Base-by-base conservation (phyloP, 495 filamentous ascomycete species). In the Daldinia vernicosa region DNA sequence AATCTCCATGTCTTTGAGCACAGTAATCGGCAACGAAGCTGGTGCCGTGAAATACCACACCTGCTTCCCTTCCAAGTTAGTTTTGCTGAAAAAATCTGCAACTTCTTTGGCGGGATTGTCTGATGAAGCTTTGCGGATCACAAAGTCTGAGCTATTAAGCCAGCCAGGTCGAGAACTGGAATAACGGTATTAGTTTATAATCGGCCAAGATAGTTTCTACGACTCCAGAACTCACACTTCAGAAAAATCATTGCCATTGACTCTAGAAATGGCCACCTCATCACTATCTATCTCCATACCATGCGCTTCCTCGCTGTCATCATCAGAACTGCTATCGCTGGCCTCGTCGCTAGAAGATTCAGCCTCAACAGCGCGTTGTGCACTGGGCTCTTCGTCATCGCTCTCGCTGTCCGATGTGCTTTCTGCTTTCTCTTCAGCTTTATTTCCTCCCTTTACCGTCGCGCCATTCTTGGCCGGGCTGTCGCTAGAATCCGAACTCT, bases 21-120 rank as follows among this genome's bases (percentile, higher is more conserved):
- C 80, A 22, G 82, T 82, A 56, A 85, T 83, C 3, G 82, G 82
- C 11, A 85, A 65, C 15, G 81, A 82, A 12, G 82, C 82, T 1
- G 83, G 83, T 11, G 79, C 79, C 0, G 82, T 85, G 57, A 85
- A 85, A 66, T 83, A 84, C 83, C 82, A 85, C 27, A 85, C 75
- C 61, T 85, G 82, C 74, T 84, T 84, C 72, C 82, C 83, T 32
- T 83, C 75, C 7, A 79, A 40, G 58, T 82, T 81, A 43, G 82
- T 75, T n/a, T 81, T 79, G 56, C 65, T 79, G 61, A 84, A 81
- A 39, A 80, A 76, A 6, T 77, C 70, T 12, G 77, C 52, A 9
- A 79, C 69, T 56, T 78, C 75, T 52, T 77, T 72, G 26, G 60
- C 75, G 1, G 74, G 76, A 32, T 78, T 74, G 33, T 73, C 68